These are phyloP conservation scores for Neurospora pannonica DNA, from an alignment of 495 filamentous ascomycete species.

Conservation along the genomic window DNA sequence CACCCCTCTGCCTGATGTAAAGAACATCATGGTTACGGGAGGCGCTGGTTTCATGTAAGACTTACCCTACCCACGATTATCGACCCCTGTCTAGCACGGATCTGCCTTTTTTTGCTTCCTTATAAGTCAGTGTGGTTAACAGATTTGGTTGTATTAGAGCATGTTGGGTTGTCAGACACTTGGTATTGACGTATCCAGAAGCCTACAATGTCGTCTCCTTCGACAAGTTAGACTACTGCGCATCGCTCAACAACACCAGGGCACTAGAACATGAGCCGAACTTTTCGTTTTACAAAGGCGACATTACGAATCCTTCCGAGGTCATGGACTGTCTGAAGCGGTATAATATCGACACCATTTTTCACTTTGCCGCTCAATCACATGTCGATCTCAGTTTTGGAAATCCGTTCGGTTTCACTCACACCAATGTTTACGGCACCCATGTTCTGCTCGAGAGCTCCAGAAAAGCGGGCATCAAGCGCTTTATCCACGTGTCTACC, in stretches of 20 bases:
- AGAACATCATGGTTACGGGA: conserved; percentile 65
- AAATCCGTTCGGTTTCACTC: conserved; percentile 61
- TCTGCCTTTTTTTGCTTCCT: background rate
- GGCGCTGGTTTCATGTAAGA: conserved; percentile 65
- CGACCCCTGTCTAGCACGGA: background rate
- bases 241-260: conserved; percentile 61
- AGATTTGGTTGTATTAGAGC: conserved; percentile 28
- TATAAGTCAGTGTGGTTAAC: background rate
- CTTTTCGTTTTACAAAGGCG: conserved; percentile 66
- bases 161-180: conserved; percentile 64
- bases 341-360: conserved; percentile 60
- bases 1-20: conserved; percentile 49
- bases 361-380: conserved; percentile 70
- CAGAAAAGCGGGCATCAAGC: conserved; percentile 49
- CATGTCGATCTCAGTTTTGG: conserved; percentile 66
- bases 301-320: conserved; percentile 52
- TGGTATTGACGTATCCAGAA: conserved; percentile 54
- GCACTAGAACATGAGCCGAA: conserved; percentile 50
- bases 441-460: conserved; percentile 63
- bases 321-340: conserved; percentile 50
- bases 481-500: conserved; percentile 65
- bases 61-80: conserved; percentile 5
- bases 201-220: conserved; percentile 67
- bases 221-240: conserved; percentile 67
- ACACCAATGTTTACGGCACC: conserved; percentile 64